These are phyloP conservation scores for Fragilariopsis cylindrus DNA, from an alignment of 108 stramenopile species.

Conservation along the genomic window DNA sequence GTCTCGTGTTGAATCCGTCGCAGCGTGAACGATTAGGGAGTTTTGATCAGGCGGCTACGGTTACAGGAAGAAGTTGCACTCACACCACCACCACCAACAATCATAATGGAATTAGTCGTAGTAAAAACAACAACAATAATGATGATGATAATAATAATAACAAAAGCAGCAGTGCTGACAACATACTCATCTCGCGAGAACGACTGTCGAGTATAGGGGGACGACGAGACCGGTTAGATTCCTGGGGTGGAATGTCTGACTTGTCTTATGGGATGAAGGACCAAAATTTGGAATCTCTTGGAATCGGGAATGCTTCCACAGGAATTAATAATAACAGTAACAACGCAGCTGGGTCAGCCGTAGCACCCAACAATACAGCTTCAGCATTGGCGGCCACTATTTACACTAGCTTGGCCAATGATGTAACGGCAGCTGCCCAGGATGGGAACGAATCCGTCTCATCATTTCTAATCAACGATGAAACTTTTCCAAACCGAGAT, in stretches of 20 bases:
- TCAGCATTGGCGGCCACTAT: constrained; percentile 34
- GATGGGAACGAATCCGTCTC: constrained; percentile 42
- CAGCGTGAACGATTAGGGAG: constrained; percentile 30
- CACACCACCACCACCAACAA: neutral
- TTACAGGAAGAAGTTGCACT: neutral
- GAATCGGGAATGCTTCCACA: constrained; percentile 25
- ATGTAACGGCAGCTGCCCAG: constrained; percentile 52
- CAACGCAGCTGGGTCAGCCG: constrained; percentile 20
- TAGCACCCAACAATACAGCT: neutral
- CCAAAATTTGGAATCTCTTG: constrained; percentile 21
- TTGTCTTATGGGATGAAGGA: constrained; percentile 43
- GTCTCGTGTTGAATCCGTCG: constrained; percentile 27
- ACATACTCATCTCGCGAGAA: constrained; percentile 1
- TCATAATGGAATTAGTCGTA: neutral
- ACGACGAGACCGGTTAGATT: constrained; percentile 68
- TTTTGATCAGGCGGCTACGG: constrained; percentile 19
- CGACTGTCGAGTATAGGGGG: constrained; percentile 25
- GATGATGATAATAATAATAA: neutral
- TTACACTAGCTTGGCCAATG: constrained; percentile 44
- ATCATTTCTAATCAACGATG: constrained; percentile 34
- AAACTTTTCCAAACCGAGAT: constrained; percentile 40
- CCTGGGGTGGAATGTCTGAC: constrained; percentile 91
- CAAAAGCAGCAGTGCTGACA: too few species aligned
- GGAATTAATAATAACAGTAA: neutral
- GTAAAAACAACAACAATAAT: constrained; percentile 1